phyloP scores from a whole-genome alignment of 306 rosid genomes.

The Urtica urens region DNA sequence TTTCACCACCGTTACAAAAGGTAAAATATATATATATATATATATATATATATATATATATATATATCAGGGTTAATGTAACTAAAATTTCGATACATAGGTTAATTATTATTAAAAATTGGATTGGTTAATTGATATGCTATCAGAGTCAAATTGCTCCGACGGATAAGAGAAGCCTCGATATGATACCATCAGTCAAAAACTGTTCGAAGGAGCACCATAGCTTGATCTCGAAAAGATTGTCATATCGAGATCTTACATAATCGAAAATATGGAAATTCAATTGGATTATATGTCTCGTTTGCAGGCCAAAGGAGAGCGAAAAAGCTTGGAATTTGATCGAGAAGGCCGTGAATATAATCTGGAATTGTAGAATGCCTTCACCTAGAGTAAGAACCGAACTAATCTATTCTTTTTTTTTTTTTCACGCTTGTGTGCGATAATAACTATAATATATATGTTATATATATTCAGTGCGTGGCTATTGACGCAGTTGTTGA shows the following conservation, averaged over 20 bases:
- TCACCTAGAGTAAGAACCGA: slow-evolving; percentile 71
- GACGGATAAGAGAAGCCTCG: no score
- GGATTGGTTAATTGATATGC: no score
- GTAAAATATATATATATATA: slow-evolving; percentile 25
- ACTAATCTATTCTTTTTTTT: background rate
- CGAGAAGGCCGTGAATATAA: slow-evolving; percentile 72
- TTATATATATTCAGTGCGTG: slow-evolving; percentile 43
- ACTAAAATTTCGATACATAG: no score
- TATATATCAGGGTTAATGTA: no score
- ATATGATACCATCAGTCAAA: no score
- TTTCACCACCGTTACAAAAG: slow-evolving; percentile 86
- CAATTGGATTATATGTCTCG: no score
- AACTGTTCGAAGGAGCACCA: no score
- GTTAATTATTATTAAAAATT: no score
- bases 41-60: background rate
- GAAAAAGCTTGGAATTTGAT: slow-evolving; percentile 51
- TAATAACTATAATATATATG: background rate
- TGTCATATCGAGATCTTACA: no score
- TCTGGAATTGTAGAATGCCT: slow-evolving; percentile 89
- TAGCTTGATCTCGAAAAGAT: no score
- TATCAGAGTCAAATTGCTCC: no score
- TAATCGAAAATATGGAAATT: no score
- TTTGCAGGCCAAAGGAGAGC: slow-evolving; percentile 70
- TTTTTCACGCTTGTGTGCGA: slow-evolving; percentile 2
- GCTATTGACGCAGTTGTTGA: slow-evolving; percentile 86